Evolutionary conservation across 225 moss, liverwort and hornwort genomes (phyloP).

Genomic region (Neckera pumila): DNA sequence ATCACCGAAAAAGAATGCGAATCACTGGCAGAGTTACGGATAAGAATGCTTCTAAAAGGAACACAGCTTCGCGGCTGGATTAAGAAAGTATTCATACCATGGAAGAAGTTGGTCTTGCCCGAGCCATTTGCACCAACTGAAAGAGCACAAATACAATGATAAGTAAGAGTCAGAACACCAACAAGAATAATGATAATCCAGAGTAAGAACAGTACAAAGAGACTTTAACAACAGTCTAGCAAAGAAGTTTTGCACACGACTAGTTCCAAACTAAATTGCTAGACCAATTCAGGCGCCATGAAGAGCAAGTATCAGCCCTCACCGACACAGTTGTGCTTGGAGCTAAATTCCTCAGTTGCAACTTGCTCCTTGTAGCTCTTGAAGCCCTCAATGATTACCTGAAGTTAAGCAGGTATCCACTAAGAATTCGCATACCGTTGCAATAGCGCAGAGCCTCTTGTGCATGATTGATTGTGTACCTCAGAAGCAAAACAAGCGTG

Average conservation of each 20-base stretch:
- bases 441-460: not conserved
- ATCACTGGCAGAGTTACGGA: not conserved
- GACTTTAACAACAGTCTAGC: not conserved
- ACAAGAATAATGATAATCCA: not conserved
- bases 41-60: not conserved
- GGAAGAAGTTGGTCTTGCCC: constrained; percentile 93
- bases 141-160: not conserved
- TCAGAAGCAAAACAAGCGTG: not conserved
- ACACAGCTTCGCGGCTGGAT: not conserved
- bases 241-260: not conserved
- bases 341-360: constrained; percentile 76
- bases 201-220: not conserved
- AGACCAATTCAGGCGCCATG: not conserved
- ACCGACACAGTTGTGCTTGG: constrained; percentile 95
- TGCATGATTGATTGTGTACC: not conserved
- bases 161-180: not conserved
- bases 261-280: not conserved
- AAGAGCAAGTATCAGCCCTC: not conserved
- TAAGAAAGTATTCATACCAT: constrained; percentile 32
- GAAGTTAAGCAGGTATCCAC: not conserved
- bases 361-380: constrained; percentile 98
- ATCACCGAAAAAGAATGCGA: not conserved
- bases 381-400: constrained; percentile 94
- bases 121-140: constrained; percentile 96
- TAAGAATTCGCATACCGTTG: not conserved